Evolutionary conservation across 1,139 yeast genomes (phyloP).

Genomic region (Geotrichum siamense): DNA sequence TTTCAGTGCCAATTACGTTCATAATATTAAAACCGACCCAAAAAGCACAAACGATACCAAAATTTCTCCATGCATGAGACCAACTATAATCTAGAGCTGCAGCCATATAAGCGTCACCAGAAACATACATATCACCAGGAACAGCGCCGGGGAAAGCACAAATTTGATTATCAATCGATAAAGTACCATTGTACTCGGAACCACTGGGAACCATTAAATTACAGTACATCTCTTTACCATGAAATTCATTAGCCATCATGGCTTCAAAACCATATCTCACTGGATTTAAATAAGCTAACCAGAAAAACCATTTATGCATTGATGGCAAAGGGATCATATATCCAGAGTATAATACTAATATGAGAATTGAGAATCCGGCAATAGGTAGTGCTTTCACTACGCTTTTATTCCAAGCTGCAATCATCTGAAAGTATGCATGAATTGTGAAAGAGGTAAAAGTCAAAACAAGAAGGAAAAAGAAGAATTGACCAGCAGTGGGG

Average conservation of each 20-base stretch:
- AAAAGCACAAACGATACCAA: constrained; percentile 56
- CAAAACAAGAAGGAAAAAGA: constrained; percentile 54
- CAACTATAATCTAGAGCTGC: constrained; percentile 42
- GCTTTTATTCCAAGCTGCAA: constrained; percentile 57
- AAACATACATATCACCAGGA: constrained; percentile 48
- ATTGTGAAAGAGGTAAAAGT: constrained; percentile 48
- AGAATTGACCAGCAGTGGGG: constrained; percentile 60
- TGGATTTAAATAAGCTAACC: constrained; percentile 47
- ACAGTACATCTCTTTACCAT: constrained; percentile 39
- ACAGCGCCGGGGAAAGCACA: constrained; percentile 56
- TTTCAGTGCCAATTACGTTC: constrained; percentile 50
- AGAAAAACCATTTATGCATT: constrained; percentile 48
- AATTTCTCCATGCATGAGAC: constrained; percentile 69
- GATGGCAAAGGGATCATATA: constrained; percentile 41
- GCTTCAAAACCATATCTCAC: constrained; percentile 43
- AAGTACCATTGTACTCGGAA: constrained; percentile 36
- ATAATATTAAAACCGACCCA: constrained; percentile 44
- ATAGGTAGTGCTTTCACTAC: constrained; percentile 67
- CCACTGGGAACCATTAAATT: constrained; percentile 44
- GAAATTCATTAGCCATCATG: constrained; percentile 37
- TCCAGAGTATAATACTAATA: constrained; percentile 46
- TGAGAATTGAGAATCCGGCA: constrained; percentile 54
- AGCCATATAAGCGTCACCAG: constrained; percentile 49
- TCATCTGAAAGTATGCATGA: constrained; percentile 64
- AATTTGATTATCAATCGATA: constrained; percentile 38